Conservation (phyloP, 257 asterid species). For the Mitragyna speciosa region DNA sequence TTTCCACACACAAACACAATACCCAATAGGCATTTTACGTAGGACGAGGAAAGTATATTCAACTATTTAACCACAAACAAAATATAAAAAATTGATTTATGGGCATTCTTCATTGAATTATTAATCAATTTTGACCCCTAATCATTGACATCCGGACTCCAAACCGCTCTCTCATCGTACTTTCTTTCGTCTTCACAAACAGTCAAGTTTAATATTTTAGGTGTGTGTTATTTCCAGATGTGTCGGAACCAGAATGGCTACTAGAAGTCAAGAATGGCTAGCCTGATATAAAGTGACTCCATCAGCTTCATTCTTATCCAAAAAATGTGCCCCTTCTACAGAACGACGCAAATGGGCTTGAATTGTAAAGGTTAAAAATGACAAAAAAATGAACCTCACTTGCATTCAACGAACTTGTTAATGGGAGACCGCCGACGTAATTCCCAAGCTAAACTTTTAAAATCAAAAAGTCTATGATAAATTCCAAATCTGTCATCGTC, state of each 20-base stretch:
- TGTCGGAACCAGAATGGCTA: conserved; percentile 1
- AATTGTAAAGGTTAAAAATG: no score
- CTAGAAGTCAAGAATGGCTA: neutral
- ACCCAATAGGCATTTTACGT: no score
- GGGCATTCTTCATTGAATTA: no score
- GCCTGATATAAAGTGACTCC: neutral
- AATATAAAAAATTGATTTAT: no score
- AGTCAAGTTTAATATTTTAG: neutral
- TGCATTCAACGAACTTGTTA: no score
- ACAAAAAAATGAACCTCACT: neutral
- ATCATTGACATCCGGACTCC: neutral
- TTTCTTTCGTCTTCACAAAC: neutral
- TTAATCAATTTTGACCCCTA: neutral
- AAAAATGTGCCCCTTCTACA: neutral
- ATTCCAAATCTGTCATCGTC: neutral
- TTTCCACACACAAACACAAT: no score
- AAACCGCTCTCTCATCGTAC: neutral
- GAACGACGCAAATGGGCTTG: neutral
- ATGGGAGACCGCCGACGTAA: conserved; percentile 14
- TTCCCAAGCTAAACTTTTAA: neutral
- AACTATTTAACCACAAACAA: no score
- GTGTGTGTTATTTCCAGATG: neutral
- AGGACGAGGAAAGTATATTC: no score
- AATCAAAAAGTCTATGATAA: neutral
- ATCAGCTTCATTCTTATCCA: conserved; percentile 12